Evolutionary conservation across 768 basidiomycete species (phyloP), one percentile per base, ranked within the genome.

Genomic region (Lactifluus volemus): DNA sequence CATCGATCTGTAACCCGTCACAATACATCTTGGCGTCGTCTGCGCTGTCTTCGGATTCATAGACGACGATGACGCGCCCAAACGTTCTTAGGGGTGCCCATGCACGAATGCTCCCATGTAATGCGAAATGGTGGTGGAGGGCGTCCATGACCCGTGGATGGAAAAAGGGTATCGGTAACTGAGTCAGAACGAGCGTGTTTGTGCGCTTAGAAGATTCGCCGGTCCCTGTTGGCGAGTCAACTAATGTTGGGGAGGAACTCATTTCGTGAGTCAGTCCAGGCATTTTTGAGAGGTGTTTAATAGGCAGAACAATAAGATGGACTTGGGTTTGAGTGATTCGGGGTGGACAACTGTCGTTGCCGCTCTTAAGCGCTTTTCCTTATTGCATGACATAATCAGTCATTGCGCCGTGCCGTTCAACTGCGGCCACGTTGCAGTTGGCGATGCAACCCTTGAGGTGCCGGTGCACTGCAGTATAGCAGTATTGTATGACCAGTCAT

Each of bases 41-140:
- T 0, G 86, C 90, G 45, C 81, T 76, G 19, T 81, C 80, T 17
- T 84, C 84, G 12, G 71, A 69, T 29, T 79, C 77, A 70, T 85
- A 98, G 1, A 97, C 91, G 21, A 96, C 73, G 58, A 98, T 82
- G 36, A 93, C 86, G 32, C 95, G 80, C 1, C 84, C 81, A 68
- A 98, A 92, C 6, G 84, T 85, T 19, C 81, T 82, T 5, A 98
- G 73, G 4, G 93, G 92, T 0, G 89, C 91, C 94, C 95, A 99
- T 67, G 86, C 81, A 68, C 89, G 85, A n/a, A 99, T 84, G 29
- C 79, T 75, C 17, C 97, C 96, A 66, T 87, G 94, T 3, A 78
- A 69, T 3, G 76, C 76, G 70, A 98, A 98, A 69, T 95, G 86
- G 21, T 78, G 73, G 45, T 76, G 79, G 25, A 98, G 76, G 17